Base-by-base conservation (phyloP, 352 stramenopile genomes). In the Phytophthora crassamura region DNA sequence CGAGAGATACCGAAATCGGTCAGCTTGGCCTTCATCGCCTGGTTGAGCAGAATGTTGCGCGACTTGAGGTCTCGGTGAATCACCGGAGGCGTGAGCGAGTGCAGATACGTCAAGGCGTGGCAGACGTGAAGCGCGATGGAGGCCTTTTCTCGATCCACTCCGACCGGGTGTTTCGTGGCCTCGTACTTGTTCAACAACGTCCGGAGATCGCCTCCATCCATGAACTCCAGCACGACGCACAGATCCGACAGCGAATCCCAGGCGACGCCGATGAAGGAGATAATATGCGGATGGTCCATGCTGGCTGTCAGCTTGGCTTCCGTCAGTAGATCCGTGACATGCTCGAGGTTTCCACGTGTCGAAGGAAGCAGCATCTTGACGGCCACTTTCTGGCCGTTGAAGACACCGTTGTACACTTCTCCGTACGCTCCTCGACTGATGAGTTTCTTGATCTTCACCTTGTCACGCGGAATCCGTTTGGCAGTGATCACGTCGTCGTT, bases 171-270 rank as follows among this genome's bases (percentile, higher is more conserved):
- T 6, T 50, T 28, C 2, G 47, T 73, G 0, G 20, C 5, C 15
- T 72, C 16, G n/a, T 53, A 72, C 2, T 70, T 45, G 25, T 64
- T 61, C 18, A 88, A 47, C 6, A 86, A 52, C 4, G 30, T 50
- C 18, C 74, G 53, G 11, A 88, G 53, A 38, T 88, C 72, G 11
- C 78, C 78, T 6, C 68, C 72, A 10, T 78, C 59, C 72, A 88
- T 75, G 60, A 69, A 84, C 42, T 88, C 76, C 9, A 78, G 75
- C 16, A 84, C 46, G 2, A 82, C 69, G 15, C 72, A 74, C 2
- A 86, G 39, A 9, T 88, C 76, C 0, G 58, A 47, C 3, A 84
- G 66, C 15, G 64, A 58, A 20, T 84, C 63, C 78, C 78, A 78
- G 33, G 39, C 63, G 20, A 42, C 84, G 8, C 81, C 81, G 20